phyloP scores from a whole-genome alignment of 2,329 filamentous ascomycete genomes.

The Xylariaceae sp. region DNA sequence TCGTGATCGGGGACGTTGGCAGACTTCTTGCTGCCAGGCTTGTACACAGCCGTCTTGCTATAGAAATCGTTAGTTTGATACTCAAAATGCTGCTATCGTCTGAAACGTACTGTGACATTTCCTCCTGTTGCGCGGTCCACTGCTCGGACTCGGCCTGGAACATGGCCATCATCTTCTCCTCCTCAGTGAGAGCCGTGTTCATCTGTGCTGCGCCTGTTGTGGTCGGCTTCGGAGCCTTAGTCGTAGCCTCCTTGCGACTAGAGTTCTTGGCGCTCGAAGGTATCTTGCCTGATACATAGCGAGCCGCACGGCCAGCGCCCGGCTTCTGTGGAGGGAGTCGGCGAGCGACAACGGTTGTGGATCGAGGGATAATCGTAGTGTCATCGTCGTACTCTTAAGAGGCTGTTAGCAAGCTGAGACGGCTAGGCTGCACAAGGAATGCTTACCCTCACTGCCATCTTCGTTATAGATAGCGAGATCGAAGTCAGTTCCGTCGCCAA shows the following conservation, averaged over 20 bases:
- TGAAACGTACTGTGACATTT: slow-evolving; percentile 70
- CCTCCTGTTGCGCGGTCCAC: slow-evolving; percentile 89
- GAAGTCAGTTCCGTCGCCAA: slow-evolving; percentile 94
- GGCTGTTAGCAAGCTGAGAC: slow-evolving; percentile 18
- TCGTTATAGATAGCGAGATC: slow-evolving; percentile 92
- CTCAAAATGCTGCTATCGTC: not conserved
- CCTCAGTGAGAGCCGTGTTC: slow-evolving; percentile 79
- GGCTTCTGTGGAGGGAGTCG: slow-evolving; percentile 77
- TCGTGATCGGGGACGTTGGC: slow-evolving; percentile 84
- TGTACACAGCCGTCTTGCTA: slow-evolving; percentile 59
- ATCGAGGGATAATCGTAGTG: slow-evolving; percentile 92
- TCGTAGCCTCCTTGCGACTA: slow-evolving; percentile 57
- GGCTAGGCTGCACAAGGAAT: slow-evolving; percentile 11
- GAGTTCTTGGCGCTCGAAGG: slow-evolving; percentile 81
- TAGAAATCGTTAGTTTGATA: slow-evolving; percentile 10
- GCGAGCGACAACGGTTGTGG: slow-evolving; percentile 86
- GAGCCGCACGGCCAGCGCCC: slow-evolving; percentile 82
- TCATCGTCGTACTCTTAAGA: slow-evolving; percentile 93
- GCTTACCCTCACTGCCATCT: slow-evolving; percentile 81
- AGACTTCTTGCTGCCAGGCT: slow-evolving; percentile 58
- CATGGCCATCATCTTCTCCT: slow-evolving; percentile 89
- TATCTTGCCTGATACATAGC: slow-evolving; percentile 96
- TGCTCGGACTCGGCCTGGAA: slow-evolving; percentile 84
- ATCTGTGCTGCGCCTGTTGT: slow-evolving; percentile 59
- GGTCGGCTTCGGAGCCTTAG: slow-evolving; percentile 55